Conservation (phyloP, 306 rosid species). For the Neltuma alba region DNA sequence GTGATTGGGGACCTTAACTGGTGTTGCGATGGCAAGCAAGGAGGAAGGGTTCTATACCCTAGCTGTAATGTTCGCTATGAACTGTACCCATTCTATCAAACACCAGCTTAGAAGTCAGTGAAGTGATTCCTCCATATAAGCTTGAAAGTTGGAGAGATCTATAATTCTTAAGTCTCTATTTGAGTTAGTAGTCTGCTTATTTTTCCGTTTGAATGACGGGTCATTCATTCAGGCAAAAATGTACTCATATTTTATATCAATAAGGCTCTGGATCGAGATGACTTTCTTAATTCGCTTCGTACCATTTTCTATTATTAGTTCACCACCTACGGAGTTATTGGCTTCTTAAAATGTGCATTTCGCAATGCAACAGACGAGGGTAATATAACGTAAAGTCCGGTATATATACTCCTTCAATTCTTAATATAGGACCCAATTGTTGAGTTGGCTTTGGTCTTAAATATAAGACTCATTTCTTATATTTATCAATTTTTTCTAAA, state of each 20-base stretch:
- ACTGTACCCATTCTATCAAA: conserved; percentile 38
- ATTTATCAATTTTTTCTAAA: too few species aligned
- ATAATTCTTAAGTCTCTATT: not conserved
- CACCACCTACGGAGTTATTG: not conserved
- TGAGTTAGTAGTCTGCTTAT: conserved; percentile 4
- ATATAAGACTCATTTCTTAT: too few species aligned
- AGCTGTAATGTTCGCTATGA: conserved; percentile 40
- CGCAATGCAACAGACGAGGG: not conserved
- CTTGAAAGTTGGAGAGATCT: not conserved
- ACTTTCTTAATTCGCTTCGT: not conserved
- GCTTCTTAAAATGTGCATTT: not conserved
- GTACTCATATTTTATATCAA: not conserved
- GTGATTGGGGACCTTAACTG: not conserved
- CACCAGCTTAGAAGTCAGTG: not conserved
- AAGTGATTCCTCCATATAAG: not conserved
- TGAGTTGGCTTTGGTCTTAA: too few species aligned
- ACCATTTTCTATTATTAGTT: not conserved
- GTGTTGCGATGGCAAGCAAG: conserved; percentile 27
- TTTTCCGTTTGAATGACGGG: not conserved
- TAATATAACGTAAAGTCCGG: too few species aligned
- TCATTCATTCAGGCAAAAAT: conserved; percentile 14
- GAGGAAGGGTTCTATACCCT: conserved; percentile 34
- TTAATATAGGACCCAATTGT: too few species aligned
- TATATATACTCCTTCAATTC: too few species aligned
- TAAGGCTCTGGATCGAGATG: not conserved